Base-by-base conservation (phyloP, 768 basidiomycete genomes). In the Podaxis rugospora region DNA sequence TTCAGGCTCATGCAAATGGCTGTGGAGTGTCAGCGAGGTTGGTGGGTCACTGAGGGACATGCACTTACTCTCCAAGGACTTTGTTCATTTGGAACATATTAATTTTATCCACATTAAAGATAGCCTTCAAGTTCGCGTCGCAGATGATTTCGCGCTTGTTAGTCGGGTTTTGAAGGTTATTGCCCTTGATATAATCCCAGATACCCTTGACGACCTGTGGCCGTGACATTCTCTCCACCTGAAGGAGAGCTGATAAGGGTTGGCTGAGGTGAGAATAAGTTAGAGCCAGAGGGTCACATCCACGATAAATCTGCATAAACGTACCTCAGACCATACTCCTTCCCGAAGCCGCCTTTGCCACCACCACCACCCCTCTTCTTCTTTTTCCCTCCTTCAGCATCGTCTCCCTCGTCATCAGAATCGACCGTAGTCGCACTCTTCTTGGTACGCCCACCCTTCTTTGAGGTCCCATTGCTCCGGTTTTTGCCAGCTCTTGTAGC, bases 11-110 rank as follows among this genome's bases (percentile, higher is more conserved):
- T 75, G 75, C 46, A 77, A 69, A 64, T 78, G 75, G 62, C 76
- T 76, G 55, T 18, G 58, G 4, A 16, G 51, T 16, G 51, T 18
- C 28, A 39, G 9, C 50, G 32, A 58, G n/a, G 9, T 37, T 21
- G 14, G 13, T 13, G 47, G 37, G 46, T 47, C 28, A 53, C 39
- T 28, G 23, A 50, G 40, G 56, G 32, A 59, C 16, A 46, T 40
- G 39, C 5, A 75, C 82, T 71, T 66, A 93, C 89, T 87, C 78
- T 70, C 90, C 89, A 59, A 96, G 76, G 27, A 89, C 81, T 74
- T 95, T 93, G 80, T 95, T 96, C 94, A 96, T 96, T 65, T 80
- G 86, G 76, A 96, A 95, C 93, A 95, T 95, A 74, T 92, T 86
- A 59, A 97, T 84, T 71, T 86, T 90, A 64, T 93, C 90, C 11